A percentile compares a stretch with the other conserved stretches of the same genome.
phyloP scores from a whole-genome alignment of 805 yeast species.

The Saccharomycopsis sp. region DNA sequence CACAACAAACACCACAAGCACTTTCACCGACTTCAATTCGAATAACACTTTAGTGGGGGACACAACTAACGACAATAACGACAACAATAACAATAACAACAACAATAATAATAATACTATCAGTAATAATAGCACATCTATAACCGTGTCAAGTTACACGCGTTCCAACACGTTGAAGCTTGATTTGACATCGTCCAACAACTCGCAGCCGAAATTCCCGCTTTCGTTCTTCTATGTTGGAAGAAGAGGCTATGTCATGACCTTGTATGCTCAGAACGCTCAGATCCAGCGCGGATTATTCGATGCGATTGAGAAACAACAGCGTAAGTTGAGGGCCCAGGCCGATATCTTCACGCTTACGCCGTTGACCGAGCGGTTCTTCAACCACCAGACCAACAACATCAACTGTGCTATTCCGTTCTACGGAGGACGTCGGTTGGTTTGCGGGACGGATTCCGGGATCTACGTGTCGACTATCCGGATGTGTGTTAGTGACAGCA shows the following conservation, averaged over 20 bases:
- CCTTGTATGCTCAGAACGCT: conserved; percentile 17
- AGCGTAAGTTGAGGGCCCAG: conserved; percentile 58
- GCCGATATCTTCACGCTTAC: conserved; percentile 76
- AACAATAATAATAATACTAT: too few species aligned
- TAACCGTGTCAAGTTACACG: too few species aligned
- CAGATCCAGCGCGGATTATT: conserved; percentile 69
- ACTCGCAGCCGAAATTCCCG: conserved; percentile 9
- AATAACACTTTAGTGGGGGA: background rate
- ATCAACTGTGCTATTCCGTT: conserved; percentile 90
- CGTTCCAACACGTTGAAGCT: conserved; percentile 14
- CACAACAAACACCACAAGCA: background rate
- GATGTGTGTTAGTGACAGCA: conserved; percentile 41
- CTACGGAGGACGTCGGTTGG: conserved; percentile 86
- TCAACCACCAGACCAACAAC: conserved; percentile 59
- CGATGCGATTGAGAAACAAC: conserved; percentile 76
- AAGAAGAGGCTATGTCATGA: conserved; percentile 20
- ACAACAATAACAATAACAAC: background rate
- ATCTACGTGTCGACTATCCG: conserved; percentile 72
- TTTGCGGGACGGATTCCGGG: conserved; percentile 91
- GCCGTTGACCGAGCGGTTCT: conserved; percentile 67
- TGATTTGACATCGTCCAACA: conserved; percentile 2
- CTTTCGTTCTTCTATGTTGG: conserved; percentile 20
- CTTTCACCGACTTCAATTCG: background rate
- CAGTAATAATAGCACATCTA: too few species aligned
- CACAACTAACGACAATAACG: background rate